A percentile compares a stretch with the other conserved stretches of the same genome.
Evolutionary conservation across 805 yeast genomes (phyloP).

Genomic region (Wickerhamiella kurtzmanii): DNA sequence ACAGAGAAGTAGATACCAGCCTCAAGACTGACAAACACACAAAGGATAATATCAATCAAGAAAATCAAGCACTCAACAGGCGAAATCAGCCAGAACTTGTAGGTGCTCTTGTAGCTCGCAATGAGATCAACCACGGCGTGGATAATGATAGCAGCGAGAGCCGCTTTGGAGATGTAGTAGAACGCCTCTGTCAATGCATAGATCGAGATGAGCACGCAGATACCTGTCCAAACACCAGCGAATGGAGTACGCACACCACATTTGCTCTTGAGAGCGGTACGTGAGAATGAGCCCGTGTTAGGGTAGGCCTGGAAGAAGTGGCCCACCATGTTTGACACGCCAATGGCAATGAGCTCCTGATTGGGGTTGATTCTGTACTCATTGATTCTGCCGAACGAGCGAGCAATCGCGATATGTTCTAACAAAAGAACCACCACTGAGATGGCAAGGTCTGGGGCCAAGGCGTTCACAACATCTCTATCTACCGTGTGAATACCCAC

Average conservation of each 20-base stretch:
- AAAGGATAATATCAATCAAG: conserved; percentile 54
- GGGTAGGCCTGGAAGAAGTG: conserved; percentile 91
- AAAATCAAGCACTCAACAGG: conserved; percentile 69
- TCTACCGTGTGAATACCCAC: conserved; percentile 64
- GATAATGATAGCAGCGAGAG: conserved; percentile 74
- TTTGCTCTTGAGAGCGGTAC: conserved; percentile 87
- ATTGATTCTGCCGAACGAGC: conserved; percentile 84
- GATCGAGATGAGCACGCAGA: conserved; percentile 73
- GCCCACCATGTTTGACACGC: conserved; percentile 79
- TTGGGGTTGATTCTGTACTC: conserved; percentile 85
- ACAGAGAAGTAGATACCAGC: conserved; percentile 84
- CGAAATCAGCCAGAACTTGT: conserved; percentile 51
- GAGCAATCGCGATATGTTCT: conserved; percentile 88
- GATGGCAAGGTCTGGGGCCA: conserved; percentile 75
- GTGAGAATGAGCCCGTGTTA: conserved; percentile 88
- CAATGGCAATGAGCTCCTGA: conserved; percentile 89
- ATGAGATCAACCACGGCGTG: conserved; percentile 85
- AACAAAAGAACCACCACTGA: conserved; percentile 68
- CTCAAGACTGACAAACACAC: conserved; percentile 71
- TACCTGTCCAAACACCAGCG: conserved; percentile 84
- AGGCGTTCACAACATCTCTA: conserved; percentile 38
- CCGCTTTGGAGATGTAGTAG: conserved; percentile 82
- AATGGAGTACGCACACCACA: conserved; percentile 92
- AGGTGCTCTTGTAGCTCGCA: conserved; percentile 36
- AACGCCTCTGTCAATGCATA: conserved; percentile 74